A percentile compares a stretch with the other conserved stretches of the same genome.
Conservation (phyloP, 2,329 filamentous ascomycete species). For the Penicillium occitanis region DNA sequence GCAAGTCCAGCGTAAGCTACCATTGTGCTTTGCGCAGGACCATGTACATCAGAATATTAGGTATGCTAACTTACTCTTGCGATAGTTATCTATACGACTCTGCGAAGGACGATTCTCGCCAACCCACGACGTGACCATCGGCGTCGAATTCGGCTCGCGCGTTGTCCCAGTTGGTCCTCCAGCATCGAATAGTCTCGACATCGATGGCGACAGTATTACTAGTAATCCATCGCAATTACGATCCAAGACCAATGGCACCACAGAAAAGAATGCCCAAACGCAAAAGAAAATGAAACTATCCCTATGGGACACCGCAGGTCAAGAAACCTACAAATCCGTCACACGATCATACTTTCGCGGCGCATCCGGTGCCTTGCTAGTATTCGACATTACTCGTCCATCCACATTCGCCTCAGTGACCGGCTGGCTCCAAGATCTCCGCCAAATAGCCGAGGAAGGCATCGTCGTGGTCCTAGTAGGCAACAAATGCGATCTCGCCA, state of each 20-base stretch:
- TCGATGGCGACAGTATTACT: slow-evolving; percentile 38
- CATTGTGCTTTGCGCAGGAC: background rate
- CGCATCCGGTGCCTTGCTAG: slow-evolving; percentile 73
- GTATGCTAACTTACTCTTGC: slow-evolving; percentile 2
- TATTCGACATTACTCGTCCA: slow-evolving; percentile 89
- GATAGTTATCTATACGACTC: slow-evolving; percentile 82
- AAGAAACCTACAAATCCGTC: slow-evolving; percentile 96
- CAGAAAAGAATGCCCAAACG: slow-evolving; percentile 28
- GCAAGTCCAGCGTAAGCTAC: slow-evolving; percentile 71
- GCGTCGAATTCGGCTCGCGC: slow-evolving; percentile 91
- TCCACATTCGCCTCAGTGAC: slow-evolving; percentile 85
- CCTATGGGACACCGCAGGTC: slow-evolving; percentile 93
- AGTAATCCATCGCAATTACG: background rate
- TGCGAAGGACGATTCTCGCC: slow-evolving; percentile 94
- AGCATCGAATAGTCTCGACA: slow-evolving; percentile 59
- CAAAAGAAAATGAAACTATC: slow-evolving; percentile 88
- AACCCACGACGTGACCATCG: slow-evolving; percentile 95
- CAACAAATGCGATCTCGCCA: slow-evolving; percentile 80
- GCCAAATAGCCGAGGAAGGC: slow-evolving; percentile 91
- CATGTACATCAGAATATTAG: background rate
- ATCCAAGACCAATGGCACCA: background rate
- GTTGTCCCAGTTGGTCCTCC: slow-evolving; percentile 89
- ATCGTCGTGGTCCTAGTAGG: slow-evolving; percentile 94
- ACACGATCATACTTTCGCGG: slow-evolving; percentile 92
- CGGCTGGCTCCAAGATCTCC: slow-evolving; percentile 89